These are phyloP conservation scores for Cucumis variabilis DNA, from an alignment of 331 rosid genomes.

Conservation along the genomic window DNA sequence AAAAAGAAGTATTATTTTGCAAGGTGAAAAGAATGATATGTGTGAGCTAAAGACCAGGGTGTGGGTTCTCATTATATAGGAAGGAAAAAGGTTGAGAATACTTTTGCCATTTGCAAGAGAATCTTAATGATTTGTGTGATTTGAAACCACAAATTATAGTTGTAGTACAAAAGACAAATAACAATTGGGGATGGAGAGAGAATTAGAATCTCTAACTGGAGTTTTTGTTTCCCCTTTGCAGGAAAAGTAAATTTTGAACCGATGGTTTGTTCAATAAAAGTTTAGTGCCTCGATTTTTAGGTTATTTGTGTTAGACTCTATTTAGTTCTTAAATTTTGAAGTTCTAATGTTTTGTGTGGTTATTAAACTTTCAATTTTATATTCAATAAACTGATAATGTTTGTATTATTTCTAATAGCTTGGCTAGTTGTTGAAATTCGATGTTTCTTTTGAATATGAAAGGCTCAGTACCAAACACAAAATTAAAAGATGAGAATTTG, in stretches of 20 bases:
- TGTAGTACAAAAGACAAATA: not conserved
- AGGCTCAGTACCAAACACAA: too few species aligned
- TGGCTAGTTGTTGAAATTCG: too few species aligned
- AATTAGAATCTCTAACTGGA: not conserved
- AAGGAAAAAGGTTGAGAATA: not conserved
- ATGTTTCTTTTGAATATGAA: too few species aligned
- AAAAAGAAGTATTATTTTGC: too few species aligned
- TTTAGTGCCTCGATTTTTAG: too few species aligned
- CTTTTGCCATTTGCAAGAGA: not conserved
- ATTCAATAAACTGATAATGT: too few species aligned
- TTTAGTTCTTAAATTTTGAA: too few species aligned
- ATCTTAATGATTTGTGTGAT: constrained; percentile 20
- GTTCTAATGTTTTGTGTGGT: too few species aligned
- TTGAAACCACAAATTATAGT: constrained; percentile 7
- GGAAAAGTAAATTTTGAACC: not conserved
- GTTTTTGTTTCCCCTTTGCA: not conserved
- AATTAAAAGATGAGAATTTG: too few species aligned
- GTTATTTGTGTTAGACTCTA: too few species aligned
- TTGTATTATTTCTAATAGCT: too few species aligned
- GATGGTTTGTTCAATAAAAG: not conserved
- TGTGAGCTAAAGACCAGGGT: not conserved
- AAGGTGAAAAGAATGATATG: not conserved
- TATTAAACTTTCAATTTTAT: too few species aligned
- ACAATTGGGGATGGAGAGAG: constrained; percentile 14
- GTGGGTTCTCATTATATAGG: not conserved